Conservation (phyloP, 2,329 filamentous ascomycete genomes). For the Phyllosticta citrichinensis region DNA sequence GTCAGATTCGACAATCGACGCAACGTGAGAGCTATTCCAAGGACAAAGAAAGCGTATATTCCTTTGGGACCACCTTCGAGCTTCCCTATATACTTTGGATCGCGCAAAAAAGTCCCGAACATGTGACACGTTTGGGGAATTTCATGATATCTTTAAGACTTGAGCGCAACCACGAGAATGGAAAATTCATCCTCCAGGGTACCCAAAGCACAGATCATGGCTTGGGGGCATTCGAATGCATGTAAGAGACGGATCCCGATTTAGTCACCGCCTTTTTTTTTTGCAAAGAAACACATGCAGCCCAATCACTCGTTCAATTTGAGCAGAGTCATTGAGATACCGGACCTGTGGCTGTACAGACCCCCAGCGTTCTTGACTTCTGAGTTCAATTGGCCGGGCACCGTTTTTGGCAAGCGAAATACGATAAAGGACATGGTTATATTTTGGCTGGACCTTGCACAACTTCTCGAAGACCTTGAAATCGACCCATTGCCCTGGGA, state of each 20-base stretch:
- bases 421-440: too few relatives aligned
- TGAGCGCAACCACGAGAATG: neutral
- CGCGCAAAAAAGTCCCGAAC: neutral
- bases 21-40: neutral
- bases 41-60: neutral
- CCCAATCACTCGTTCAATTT: too few relatives aligned
- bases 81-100: constrained; percentile 8
- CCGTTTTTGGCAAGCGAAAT: too few relatives aligned
- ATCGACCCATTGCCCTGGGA: too few relatives aligned
- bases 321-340: too few relatives aligned
- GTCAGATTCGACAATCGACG: neutral
- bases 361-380: too few relatives aligned
- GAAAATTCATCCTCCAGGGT: neutral
- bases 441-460: too few relatives aligned
- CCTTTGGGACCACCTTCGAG: constrained; percentile 10
- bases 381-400: too few relatives aligned
- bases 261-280: neutral
- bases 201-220: neutral
- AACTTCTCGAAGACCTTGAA: too few relatives aligned
- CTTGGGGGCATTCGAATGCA: neutral
- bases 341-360: too few relatives aligned
- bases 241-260: neutral
- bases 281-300: neutral
- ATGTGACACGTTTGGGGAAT: neutral
- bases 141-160: neutral